These are phyloP conservation scores for Pleurotus djamor DNA, from an alignment of 768 basidiomycete species.

Conservation along the genomic window DNA sequence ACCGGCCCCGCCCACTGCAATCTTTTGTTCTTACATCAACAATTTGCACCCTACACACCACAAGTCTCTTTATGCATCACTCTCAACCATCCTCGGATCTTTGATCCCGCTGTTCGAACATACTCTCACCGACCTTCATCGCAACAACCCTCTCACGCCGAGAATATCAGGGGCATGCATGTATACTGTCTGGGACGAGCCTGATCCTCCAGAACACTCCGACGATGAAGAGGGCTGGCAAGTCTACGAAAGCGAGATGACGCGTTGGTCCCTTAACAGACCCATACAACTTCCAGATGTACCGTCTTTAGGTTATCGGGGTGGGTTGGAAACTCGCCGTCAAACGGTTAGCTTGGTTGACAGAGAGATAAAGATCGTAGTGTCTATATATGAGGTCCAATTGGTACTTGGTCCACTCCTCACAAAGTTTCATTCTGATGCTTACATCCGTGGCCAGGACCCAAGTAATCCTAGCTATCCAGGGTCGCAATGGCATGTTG, in stretches of 20 bases:
- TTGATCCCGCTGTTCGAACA: slow-evolving; percentile 52
- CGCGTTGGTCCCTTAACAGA: slow-evolving; percentile 38
- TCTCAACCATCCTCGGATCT: slow-evolving; percentile 28
- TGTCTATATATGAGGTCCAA: slow-evolving; percentile 34
- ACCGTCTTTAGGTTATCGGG: slow-evolving; percentile 37
- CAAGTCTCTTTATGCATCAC: slow-evolving; percentile 23
- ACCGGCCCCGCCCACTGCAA: slow-evolving; percentile 12
- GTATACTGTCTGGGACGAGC: slow-evolving; percentile 47
- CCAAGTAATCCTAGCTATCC: slow-evolving; percentile 29
- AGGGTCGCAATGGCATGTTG: slow-evolving; percentile 44
- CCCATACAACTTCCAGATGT: slow-evolving; percentile 47
- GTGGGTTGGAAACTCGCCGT: slow-evolving; percentile 41
- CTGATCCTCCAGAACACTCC: slow-evolving; percentile 44
- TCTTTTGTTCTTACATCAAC: slow-evolving; percentile 51
- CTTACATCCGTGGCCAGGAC: slow-evolving; percentile 17
- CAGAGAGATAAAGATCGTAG: slow-evolving; percentile 38
- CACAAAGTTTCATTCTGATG: slow-evolving; percentile 1
- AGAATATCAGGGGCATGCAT: slow-evolving; percentile 39
- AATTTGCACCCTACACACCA: slow-evolving; percentile 37
- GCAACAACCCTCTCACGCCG: slow-evolving; percentile 40
- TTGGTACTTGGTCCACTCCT: slow-evolving; percentile 29
- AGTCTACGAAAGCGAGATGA: slow-evolving; percentile 36
- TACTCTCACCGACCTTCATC: slow-evolving; percentile 48
- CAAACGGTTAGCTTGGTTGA: slow-evolving; percentile 33
- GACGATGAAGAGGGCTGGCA: slow-evolving; percentile 49